These are phyloP conservation scores for Cryptococcus maquisensis DNA, from an alignment of 1,284 basidiomycete genomes.

Conservation along the genomic window DNA sequence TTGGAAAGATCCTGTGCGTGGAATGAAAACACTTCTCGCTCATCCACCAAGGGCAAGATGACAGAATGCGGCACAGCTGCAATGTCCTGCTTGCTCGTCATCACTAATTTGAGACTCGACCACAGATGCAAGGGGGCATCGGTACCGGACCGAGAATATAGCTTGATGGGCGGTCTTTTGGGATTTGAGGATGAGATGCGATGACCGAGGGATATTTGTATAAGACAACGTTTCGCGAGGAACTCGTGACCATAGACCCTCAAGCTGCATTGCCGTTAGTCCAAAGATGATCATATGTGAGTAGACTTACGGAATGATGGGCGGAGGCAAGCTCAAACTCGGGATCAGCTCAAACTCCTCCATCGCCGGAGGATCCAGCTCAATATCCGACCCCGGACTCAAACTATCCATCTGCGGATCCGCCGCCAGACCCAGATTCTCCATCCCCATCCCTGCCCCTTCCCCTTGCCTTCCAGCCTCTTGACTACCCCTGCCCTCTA, in stretches of 20 bases:
- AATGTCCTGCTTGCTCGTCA: slow-evolving; percentile 73
- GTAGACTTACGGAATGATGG: slow-evolving; percentile 75
- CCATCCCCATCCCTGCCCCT: slow-evolving; percentile 34
- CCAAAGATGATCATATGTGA: background rate
- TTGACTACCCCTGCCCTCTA: slow-evolving; percentile 24
- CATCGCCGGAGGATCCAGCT: slow-evolving; percentile 52
- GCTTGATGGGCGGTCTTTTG: slow-evolving; percentile 53
- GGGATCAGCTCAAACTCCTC: slow-evolving; percentile 77
- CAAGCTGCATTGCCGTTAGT: slow-evolving; percentile 20
- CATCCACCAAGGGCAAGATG: slow-evolving; percentile 75
- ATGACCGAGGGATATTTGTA: slow-evolving; percentile 84
- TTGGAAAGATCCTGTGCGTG: slow-evolving; percentile 71
- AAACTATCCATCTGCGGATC: slow-evolving; percentile 46
- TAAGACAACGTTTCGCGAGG: slow-evolving; percentile 79
- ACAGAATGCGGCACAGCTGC: slow-evolving; percentile 82
- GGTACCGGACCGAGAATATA: slow-evolving; percentile 46
- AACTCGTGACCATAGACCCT: slow-evolving; percentile 50
- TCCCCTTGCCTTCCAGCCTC: slow-evolving; percentile 3
- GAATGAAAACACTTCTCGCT: slow-evolving; percentile 81
- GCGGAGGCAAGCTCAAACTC: slow-evolving; percentile 87
- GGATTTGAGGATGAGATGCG: slow-evolving; percentile 43
- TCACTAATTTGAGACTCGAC: slow-evolving; percentile 87
- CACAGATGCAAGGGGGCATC: slow-evolving; percentile 48
- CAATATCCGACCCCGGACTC: slow-evolving; percentile 57
- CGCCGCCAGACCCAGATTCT: slow-evolving; percentile 42